Evolutionary conservation across 2,329 filamentous ascomycete genomes (phyloP), one percentile per base, ranked within the genome.

Genomic region (Xylaria sp.): DNA sequence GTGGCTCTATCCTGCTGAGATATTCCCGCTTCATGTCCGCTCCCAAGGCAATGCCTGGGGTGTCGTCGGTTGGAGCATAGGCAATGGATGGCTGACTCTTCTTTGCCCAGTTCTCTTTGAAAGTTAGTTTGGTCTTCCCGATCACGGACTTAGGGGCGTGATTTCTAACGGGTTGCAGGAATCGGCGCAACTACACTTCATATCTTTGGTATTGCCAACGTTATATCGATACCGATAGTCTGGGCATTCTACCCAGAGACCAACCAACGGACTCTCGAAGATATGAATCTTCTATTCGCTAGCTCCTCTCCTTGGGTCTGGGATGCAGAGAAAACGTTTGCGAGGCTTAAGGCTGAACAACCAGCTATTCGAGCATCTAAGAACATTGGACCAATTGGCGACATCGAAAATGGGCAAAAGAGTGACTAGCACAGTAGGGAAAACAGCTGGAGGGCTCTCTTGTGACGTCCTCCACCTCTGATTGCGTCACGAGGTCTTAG

Each of bases 21-120:
- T 92, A 58, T 92, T 91, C 69, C 89, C 90, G 0, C 75, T 91
- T 0, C 83, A 89, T 62, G 83, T 91, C 0, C 83, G 90, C 21
- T 90, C 90, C 1, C 88, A 89, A 67, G 90, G 90, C 5, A 92
- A 92, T 62, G 88, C 90, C 0, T 92, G 86, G 83, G 89, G 90
- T 19, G 89, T 92, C 0, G 84, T 91, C 0, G 90, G 90, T 0
- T 93, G 90, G 90, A 85, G 82, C 13, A 90, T 92, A 52, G 90
- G 90, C 0, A 91, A 91, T 66, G 89, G 88, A 15, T 90, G 87
- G 86, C 61, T 73, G 40, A 74, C 63, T 21, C 54, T 67, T 46
- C 43, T 69, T 31, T 70, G 71, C 58, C 58, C 68, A 11, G 64
- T 68, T 48, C 48, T 71, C 59, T 79, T 74, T 71, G 33, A 65